Base-by-base conservation (phyloP, 1,284 basidiomycete species). In the Cryptococcus hybrid region DNA sequence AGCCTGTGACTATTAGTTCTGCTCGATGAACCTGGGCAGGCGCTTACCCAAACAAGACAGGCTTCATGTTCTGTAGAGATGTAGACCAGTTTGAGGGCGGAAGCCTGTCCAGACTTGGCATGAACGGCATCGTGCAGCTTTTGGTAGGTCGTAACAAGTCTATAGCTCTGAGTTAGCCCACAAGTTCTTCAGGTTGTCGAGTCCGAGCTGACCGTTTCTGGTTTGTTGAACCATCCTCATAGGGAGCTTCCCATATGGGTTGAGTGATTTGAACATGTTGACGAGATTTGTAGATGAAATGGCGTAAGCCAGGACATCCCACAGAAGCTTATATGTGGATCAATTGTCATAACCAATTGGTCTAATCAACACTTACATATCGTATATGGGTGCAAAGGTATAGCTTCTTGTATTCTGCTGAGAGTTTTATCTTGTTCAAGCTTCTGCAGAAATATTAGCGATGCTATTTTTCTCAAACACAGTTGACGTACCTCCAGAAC, bases 271-370 rank as follows among this genome's bases (percentile, higher is more conserved):
- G 95, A 15, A 97, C 91, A 64, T 90, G 85, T 13, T 85, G 80
- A 15, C 91, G 84, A 15, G 89, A 91, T 78, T 96, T 97, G 81
- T 96, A 98, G 52, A 96, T 79, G 71, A 98, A 99, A 76, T 99
- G 95, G 35, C 90, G 84, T 34, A 99, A 78, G 0, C 93, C 93
- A 1, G 92, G 89, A 54, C 95, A 87, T 3, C 86, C 86, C 1
- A 98, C 79, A 46, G 88, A 87, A 3, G 73, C 81, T 74, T 65
- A 52, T 30, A 44, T 24, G 13, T 49, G 7, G 5, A 24, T 15
- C 39, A 13, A 40, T 5, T 15, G 7, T 15, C 2, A 39, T 53
- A 30, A 36, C 35, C 15, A 11, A 38, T n/a, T 44, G 6, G 18
- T 34, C 3, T 8, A 4, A 39, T 7, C 18, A 7, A 12, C 3